Percentiles rank a stretch among this genome's conserved stretches.
These are phyloP conservation scores for Aegilops sharonensis DNA, from an alignment of 176 grass and related monocot genomes.

Conservation along the genomic window DNA sequence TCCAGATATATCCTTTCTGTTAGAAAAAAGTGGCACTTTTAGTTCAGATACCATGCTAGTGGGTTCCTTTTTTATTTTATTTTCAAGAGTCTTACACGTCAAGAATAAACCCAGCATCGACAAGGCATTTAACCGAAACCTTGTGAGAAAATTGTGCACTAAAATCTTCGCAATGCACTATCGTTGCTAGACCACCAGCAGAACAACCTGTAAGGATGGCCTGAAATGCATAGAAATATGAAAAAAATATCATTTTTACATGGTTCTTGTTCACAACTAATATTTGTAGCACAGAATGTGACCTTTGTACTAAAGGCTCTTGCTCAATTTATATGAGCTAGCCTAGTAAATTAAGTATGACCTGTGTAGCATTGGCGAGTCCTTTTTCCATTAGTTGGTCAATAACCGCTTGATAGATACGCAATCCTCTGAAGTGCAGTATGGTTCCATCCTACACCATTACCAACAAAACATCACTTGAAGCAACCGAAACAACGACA, in stretches of 20 bases:
- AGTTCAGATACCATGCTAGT: not conserved
- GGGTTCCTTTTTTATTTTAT: not conserved
- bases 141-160: conserved; percentile 31
- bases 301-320: not conserved
- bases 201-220: conserved; percentile 73
- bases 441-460: not conserved
- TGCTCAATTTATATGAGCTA: not conserved
- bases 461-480: not conserved
- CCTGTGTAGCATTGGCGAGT: conserved; percentile 63
- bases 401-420: conserved; percentile 61
- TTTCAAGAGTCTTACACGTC: conserved; percentile 48
- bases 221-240: conserved; percentile 28
- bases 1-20: conserved; percentile 67
- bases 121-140: conserved; percentile 65
- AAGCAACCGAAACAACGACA: not conserved
- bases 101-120: conserved; percentile 81
- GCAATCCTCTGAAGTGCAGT: conserved; percentile 59
- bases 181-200: conserved; percentile 65
- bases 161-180: conserved; percentile 79
- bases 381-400: conserved; percentile 58
- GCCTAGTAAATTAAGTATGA: not conserved
- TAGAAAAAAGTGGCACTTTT: not conserved
- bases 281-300: no score
- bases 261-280: not conserved
- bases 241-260: not conserved